Evolutionary conservation across 2,329 filamentous ascomycete genomes (phyloP).

Genomic region (Ophiocordyceps camponoti-rufipedis): DNA sequence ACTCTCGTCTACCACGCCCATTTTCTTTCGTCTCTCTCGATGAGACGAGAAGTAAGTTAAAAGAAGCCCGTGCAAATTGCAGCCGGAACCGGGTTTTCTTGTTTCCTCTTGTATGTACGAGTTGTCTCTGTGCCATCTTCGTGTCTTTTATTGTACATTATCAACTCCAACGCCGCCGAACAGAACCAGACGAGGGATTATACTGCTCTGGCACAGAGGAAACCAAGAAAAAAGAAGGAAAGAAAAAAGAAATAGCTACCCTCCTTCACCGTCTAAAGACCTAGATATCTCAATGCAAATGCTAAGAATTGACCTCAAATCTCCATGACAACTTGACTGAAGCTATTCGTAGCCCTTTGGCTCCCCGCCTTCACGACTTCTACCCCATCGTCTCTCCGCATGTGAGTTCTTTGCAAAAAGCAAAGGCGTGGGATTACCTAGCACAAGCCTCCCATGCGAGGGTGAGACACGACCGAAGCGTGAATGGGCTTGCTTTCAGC

Average conservation of each 20-base stretch:
- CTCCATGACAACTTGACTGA: background rate
- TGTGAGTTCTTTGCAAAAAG: background rate
- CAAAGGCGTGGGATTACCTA: background rate
- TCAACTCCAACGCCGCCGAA: background rate
- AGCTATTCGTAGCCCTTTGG: background rate
- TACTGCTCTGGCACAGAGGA: background rate
- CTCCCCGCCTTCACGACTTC: background rate
- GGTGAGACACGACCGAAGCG: background rate
- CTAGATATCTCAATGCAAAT: background rate
- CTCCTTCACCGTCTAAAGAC: background rate
- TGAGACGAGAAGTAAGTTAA: background rate
- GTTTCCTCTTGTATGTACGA: background rate
- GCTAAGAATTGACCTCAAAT: background rate
- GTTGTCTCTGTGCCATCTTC: background rate
- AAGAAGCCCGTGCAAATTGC: background rate
- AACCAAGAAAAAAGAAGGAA: too few species aligned
- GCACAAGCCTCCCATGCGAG: background rate
- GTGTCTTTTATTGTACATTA: background rate
- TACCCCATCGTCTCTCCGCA: background rate
- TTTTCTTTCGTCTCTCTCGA: too few species aligned
- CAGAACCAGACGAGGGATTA: background rate
- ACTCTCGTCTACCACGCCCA: background rate
- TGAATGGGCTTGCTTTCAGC: background rate
- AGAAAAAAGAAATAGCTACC: background rate
- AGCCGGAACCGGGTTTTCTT: background rate